phyloP scores from a whole-genome alignment of 306 rosid species.

The Casuarina equisetifolia region DNA sequence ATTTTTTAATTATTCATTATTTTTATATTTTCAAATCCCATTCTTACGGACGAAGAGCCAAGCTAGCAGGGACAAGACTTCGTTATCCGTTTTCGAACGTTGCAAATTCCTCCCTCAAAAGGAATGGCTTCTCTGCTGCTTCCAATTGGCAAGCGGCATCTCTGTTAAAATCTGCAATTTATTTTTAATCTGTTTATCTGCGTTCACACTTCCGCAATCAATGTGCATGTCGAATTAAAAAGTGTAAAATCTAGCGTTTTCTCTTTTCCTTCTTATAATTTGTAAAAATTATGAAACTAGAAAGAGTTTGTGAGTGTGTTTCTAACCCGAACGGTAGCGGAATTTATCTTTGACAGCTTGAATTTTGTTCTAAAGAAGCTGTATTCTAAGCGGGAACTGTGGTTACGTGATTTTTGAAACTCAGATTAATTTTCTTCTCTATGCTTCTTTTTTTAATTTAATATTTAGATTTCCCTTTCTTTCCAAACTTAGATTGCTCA shows the following conservation, averaged over 20 bases:
- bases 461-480: not conserved
- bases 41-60: too few relatives aligned
- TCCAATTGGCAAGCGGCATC: slow-evolving; percentile 48
- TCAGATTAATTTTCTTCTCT: not conserved
- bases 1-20: too few relatives aligned
- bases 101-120: slow-evolving; percentile 8
- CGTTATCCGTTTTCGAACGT: slow-evolving; percentile 60
- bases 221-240: not conserved
- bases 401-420: not conserved
- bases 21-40: too few relatives aligned
- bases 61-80: slow-evolving; percentile 27
- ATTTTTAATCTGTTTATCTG: not conserved
- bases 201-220: not conserved
- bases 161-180: not conserved
- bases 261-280: not conserved
- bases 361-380: not conserved
- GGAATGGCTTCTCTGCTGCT: slow-evolving; percentile 62
- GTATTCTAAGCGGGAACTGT: not conserved
- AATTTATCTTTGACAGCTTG: not conserved
- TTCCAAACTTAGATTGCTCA: not conserved
- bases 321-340: not conserved
- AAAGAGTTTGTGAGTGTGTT: not conserved
- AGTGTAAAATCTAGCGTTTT: not conserved
- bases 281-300: not conserved
- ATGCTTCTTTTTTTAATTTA: not conserved